A percentile compares a stretch with the other conserved stretches of the same genome.
These are phyloP conservation scores for Stemphylium beticola DNA, from an alignment of 2,329 filamentous ascomycete species.

Conservation along the genomic window DNA sequence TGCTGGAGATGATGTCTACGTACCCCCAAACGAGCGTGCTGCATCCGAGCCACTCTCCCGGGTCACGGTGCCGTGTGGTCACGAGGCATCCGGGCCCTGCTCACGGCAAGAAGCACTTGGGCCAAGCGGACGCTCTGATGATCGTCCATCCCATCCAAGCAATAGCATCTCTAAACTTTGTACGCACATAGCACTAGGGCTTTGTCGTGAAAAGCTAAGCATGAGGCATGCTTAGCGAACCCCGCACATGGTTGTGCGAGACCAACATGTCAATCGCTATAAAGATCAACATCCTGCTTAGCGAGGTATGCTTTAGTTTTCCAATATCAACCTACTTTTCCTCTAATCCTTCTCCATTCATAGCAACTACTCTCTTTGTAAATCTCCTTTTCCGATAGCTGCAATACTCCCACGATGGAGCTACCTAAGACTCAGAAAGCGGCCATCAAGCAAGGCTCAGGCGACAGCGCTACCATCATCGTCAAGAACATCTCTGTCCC, in stretches of 20 bases:
- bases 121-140: not conserved
- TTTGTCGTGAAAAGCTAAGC: not conserved
- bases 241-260: not conserved
- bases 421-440: slow-evolving; percentile 45
- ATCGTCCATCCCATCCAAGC: not conserved
- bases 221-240: not conserved
- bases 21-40: not conserved
- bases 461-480: slow-evolving; percentile 24
- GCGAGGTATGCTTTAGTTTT: no score
- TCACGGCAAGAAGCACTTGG: not conserved
- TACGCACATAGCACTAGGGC: not conserved
- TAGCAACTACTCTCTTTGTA: not conserved
- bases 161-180: not conserved
- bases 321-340: no score
- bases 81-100: not conserved
- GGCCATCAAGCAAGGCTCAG: slow-evolving; percentile 43
- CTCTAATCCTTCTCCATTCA: no score
- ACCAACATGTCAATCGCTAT: not conserved
- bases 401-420: slow-evolving; percentile 23
- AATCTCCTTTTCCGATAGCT: not conserved
- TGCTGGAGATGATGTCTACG: not conserved
- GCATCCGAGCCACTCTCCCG: slow-evolving; percentile 3
- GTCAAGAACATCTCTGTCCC: slow-evolving; percentile 42
- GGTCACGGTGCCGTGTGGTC: not conserved
- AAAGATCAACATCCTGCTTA: no score